Conservation (phyloP, 495 filamentous ascomycete genomes). For the Aspergillus biplanus region DNA sequence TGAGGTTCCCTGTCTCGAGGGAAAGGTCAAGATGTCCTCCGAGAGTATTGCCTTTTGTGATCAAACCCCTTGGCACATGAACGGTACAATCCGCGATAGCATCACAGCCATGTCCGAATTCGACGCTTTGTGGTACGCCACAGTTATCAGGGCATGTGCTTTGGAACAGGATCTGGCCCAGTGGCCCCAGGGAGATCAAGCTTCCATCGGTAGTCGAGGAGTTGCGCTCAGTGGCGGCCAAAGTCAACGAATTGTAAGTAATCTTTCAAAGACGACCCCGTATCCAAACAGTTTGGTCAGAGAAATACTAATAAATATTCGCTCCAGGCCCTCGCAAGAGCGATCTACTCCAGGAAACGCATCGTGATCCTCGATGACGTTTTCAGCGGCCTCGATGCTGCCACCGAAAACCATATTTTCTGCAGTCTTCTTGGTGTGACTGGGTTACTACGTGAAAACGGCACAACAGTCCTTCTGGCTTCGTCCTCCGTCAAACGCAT, state of each 20-base stretch:
- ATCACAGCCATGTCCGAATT: slow-evolving; percentile 56
- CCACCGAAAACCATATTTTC: slow-evolving; percentile 47
- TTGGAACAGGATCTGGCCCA: slow-evolving; percentile 8
- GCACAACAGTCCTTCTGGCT: slow-evolving; percentile 36
- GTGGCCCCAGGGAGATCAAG: slow-evolving; percentile 12
- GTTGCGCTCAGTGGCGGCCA: slow-evolving; percentile 15
- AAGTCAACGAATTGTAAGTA: slow-evolving; percentile 12
- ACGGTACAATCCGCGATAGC: slow-evolving; percentile 60
- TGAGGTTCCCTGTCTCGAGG: slow-evolving; percentile 51
- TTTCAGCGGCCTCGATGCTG: slow-evolving; percentile 54
- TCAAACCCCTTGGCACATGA: slow-evolving; percentile 58
- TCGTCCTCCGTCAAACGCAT: slow-evolving; percentile 9
- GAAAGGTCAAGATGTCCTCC: slow-evolving; percentile 42
- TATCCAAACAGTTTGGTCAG: not conserved
- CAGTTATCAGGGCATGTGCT: slow-evolving; percentile 11
- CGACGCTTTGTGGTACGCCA: slow-evolving; percentile 4
- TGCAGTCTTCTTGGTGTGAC: slow-evolving; percentile 39
- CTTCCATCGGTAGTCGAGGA: slow-evolving; percentile 7
- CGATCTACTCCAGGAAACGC: slow-evolving; percentile 46
- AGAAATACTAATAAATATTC: not conserved
- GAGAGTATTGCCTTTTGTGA: slow-evolving; percentile 56
- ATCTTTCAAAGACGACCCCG: not conserved
- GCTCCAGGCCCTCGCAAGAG: slow-evolving; percentile 27
- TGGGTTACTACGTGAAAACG: slow-evolving; percentile 39
- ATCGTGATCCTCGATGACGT: slow-evolving; percentile 54